phyloP scores from a whole-genome alignment of 768 basidiomycete genomes.

The Boletus rex-veris region DNA sequence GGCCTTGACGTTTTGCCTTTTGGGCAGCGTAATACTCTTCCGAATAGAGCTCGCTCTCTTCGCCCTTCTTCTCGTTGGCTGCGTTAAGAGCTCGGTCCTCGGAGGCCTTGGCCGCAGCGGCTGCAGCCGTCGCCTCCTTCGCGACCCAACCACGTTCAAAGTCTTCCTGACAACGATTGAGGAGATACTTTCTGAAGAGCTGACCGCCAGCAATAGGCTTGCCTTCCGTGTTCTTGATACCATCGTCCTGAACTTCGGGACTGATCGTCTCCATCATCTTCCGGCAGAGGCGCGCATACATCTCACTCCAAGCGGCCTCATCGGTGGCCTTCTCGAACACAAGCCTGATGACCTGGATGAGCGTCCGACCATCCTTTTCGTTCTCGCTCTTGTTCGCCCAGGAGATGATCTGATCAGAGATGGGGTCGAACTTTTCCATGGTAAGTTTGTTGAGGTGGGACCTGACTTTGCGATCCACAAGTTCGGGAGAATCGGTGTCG shows the following conservation, averaged over 20 bases:
- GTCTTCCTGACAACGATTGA: constrained; percentile 96
- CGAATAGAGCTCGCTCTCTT: constrained; percentile 76
- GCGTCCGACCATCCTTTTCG: constrained; percentile 89
- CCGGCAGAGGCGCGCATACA: constrained; percentile 94
- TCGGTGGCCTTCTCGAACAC: constrained; percentile 98
- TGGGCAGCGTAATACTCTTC: constrained; percentile 96
- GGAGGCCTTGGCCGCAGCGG: constrained; percentile 80
- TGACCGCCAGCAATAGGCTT: constrained; percentile 91
- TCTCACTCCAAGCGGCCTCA: constrained; percentile 93
- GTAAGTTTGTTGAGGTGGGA: constrained; percentile 91
- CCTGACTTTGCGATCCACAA: constrained; percentile 93
- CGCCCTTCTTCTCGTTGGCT: constrained; percentile 55
- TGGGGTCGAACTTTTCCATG: constrained; percentile 94
- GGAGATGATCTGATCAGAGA: constrained; percentile 89
- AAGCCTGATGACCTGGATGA: constrained; percentile 93
- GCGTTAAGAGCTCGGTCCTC: constrained; percentile 80
- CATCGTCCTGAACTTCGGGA: constrained; percentile 82
- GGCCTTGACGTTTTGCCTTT: constrained; percentile 95
- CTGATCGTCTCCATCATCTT: constrained; percentile 96
- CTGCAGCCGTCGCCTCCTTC: constrained; percentile 82
- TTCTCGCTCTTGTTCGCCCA: constrained; percentile 94
- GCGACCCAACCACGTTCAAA: constrained; percentile 95
- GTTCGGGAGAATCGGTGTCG: constrained; percentile 71
- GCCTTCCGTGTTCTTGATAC: constrained; percentile 75
- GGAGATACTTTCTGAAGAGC: constrained; percentile 93